Evolutionary conservation across 2,329 filamentous ascomycete species (phyloP), one percentile per base, ranked within the genome.

Genomic region (Lasiodiplodia theobromae): DNA sequence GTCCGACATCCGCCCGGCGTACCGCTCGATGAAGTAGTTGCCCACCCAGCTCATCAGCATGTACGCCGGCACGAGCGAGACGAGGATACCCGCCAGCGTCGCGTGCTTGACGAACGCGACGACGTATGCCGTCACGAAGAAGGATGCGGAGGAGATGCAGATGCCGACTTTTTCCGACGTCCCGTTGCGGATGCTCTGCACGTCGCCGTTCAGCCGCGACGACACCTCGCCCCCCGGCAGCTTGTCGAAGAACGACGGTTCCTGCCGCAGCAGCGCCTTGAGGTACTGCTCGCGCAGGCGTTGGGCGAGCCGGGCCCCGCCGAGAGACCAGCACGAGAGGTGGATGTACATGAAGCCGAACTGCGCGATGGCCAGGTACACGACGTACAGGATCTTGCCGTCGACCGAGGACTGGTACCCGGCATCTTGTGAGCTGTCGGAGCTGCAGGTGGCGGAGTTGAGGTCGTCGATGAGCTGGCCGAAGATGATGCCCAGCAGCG

Each of bases 141-240:
- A 92, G 2, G 88, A 87, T 11, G 87, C 77, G 63, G 85, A 88
- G 28, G 86, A 84, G 4, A 92, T 82, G 71, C 86, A 85, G 40
- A 91, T 86, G 64, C 89, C 89, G 18, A 91, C 89, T 76, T 92
- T 92, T 77, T 92, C 90, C 1, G 87, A 89, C 0, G 89, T 91
- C 16, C 90, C 90, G 0, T 86, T 85, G 73, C 90, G 89, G 64
- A 92, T 87, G 1, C 87, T 86, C 69, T 89, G 86, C 40, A 92
- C 89, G 72, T 92, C 89, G 66, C 84, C 83, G 73, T 89, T 89
- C 53, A 92, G 84, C 21, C 89, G 83, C 10, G 87, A 86, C 1
- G 87, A 85, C 14, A 91, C 86, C 75, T 91, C 87, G 18, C 89
- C 89, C 0, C 88, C 84, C 57, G 87, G 85, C 11, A 89, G 82